Base-by-base conservation (phyloP, 257 asterid species). In the Phtheirospermum japonicum region DNA sequence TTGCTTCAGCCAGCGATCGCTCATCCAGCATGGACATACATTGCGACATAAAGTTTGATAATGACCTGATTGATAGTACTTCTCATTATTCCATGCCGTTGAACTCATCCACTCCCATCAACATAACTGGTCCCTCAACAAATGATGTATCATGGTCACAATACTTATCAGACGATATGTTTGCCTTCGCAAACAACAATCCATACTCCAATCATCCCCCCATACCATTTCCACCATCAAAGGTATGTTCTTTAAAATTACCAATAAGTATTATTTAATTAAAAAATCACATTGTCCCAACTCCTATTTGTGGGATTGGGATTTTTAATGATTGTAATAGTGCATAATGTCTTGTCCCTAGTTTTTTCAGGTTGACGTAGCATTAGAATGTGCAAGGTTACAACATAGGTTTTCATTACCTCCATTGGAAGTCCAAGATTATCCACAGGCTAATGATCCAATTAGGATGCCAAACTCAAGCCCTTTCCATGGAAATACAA, bases 321-420 rank as follows among this genome's bases (percentile, higher is more conserved):
- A 2, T 46, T 6, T 14, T 46, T 5, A 14, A 46, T 16, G 23
- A 4, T 9, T 19, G 14, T 51, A 42, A 8, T 45, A 23, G 40
- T 57, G 10, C 17, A 6, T 45, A 12, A 14, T 11, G 18, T 43
- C 4, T 4, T 17, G 23, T 17, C 5, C 12, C 14, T 48, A 9
- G 0, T 48, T 48, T 48, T 55, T 13, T 17, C 66, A 93, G 99
- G 99, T 83, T 48, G 94, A 85, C 71, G 65, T 87, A 72, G 94
- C 94, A 36, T 26, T 93, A 72, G 95, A 93, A 65, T 89, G 97
- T 74, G 96, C 97, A 26, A 79, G 97, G 75, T 58, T 93, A 73
- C 95, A 93, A 33, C 85, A 89, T 65, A 73, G 94, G 61, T 85
- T 83, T 45, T 43, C 87, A 4, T 59, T 87, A 60, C 96, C 97